These are phyloP conservation scores for Lactifluus hygrophoroides DNA, from an alignment of 768 basidiomycete genomes.

Conservation along the genomic window DNA sequence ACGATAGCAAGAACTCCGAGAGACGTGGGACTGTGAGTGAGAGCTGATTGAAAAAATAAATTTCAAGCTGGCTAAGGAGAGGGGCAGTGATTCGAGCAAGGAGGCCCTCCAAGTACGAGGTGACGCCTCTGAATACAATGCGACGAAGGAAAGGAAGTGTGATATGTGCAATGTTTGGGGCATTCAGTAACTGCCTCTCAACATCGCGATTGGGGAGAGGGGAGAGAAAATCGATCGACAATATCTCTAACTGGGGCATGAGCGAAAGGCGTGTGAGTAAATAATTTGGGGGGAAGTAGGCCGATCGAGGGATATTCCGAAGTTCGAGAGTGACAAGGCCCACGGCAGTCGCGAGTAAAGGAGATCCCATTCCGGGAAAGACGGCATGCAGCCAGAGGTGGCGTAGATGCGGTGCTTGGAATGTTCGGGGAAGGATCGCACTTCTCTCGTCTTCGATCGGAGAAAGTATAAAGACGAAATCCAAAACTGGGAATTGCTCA, in stretches of 20 bases:
- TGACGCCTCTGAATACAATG: background rate
- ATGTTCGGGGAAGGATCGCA: background rate
- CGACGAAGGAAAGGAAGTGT: background rate
- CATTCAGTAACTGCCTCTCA: background rate
- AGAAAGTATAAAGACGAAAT: background rate
- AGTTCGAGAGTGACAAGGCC: background rate
- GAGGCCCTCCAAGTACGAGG: background rate
- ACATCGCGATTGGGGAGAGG: too few relatives aligned
- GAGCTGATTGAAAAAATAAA: background rate
- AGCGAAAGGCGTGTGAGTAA: background rate
- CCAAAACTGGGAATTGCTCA: background rate
- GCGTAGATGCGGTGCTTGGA: too few relatives aligned
- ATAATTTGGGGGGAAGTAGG: too few relatives aligned
- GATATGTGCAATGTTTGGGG: background rate
- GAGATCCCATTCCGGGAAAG: too few relatives aligned
- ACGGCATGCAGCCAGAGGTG: too few relatives aligned
- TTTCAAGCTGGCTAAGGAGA: background rate
- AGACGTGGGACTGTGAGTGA: background rate
- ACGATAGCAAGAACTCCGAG: background rate
- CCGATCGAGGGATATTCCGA: background rate
- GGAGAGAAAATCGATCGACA: background rate
- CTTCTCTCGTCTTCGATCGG: too few relatives aligned
- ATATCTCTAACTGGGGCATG: background rate
- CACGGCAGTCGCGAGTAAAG: background rate
- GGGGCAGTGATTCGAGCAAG: background rate